A percentile compares a stretch with the other conserved stretches of the same genome.
Conservation (phyloP, 768 basidiomycete genomes). For the Fomitopsis pulvina region DNA sequence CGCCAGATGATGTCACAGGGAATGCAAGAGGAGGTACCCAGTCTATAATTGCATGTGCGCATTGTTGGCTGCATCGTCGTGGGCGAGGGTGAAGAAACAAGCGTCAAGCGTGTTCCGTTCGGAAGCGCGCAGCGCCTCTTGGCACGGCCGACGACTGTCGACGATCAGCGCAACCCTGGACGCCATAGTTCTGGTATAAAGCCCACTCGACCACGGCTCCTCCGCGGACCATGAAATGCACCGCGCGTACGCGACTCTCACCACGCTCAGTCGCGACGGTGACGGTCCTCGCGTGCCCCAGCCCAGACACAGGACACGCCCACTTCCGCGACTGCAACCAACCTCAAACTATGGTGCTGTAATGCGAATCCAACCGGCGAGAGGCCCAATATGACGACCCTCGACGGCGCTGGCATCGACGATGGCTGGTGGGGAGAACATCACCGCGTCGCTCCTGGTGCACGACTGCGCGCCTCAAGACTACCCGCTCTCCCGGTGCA, state of each 20-base stretch:
- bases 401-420: slow-evolving; percentile 73
- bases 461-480: slow-evolving; percentile 76
- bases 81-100: no score
- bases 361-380: not conserved
- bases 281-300: slow-evolving; percentile 19
- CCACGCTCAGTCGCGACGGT: slow-evolving; percentile 9
- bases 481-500: slow-evolving; percentile 57
- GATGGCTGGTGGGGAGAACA: slow-evolving; percentile 42
- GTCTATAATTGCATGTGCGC: no score
- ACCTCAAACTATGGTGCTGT: slow-evolving; percentile 20
- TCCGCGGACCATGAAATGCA: not conserved
- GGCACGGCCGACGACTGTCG: no score
- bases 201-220: not conserved
- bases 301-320: slow-evolving; percentile 42
- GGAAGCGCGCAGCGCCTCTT: no score
- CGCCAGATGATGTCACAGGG: no score
- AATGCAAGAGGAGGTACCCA: no score
- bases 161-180: no score
- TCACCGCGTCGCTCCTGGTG: slow-evolving; percentile 47
- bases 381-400: slow-evolving; percentile 59
- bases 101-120: no score
- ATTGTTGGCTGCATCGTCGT: no score
- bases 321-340: slow-evolving; percentile 76
- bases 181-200: no score
- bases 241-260: not conserved